These are phyloP conservation scores for Termitomyces sp. DNA, from an alignment of 768 basidiomycete species.

Conservation along the genomic window DNA sequence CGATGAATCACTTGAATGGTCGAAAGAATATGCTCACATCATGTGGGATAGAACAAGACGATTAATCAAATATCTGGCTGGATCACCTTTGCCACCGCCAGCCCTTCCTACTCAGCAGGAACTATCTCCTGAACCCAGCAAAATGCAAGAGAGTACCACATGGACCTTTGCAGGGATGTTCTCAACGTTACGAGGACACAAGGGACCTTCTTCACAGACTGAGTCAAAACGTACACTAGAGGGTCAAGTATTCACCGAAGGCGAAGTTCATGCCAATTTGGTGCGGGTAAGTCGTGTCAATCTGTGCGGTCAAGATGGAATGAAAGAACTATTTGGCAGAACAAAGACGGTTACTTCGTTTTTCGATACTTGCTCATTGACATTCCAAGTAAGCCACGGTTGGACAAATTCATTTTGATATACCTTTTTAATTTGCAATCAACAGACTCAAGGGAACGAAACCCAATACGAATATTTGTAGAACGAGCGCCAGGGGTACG, in stretches of 20 bases:
- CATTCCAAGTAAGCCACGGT: constrained; percentile 61
- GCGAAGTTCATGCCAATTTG: constrained; percentile 78
- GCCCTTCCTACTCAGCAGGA: constrained; percentile 25
- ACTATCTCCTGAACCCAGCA: constrained; percentile 22
- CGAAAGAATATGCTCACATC: constrained; percentile 34
- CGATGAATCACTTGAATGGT: constrained; percentile 47
- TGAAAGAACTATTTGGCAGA: constrained; percentile 33
- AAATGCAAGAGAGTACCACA: constrained; percentile 31
- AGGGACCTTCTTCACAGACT: constrained; percentile 17
- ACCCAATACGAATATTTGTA: constrained; percentile 64
- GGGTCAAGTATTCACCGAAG: constrained; percentile 56
- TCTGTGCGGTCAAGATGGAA: background rate
- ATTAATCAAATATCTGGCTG: constrained; percentile 71
- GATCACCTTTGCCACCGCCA: constrained; percentile 43
- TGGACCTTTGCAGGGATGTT: constrained; percentile 67
- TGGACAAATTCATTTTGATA: constrained; percentile 16
- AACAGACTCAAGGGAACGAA: constrained; percentile 56
- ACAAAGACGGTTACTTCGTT: constrained; percentile 71
- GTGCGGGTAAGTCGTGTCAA: constrained; percentile 48
- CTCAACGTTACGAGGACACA: constrained; percentile 49
- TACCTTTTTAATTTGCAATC: constrained; percentile 3
- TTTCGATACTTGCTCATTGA: constrained; percentile 77
- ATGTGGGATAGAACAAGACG: constrained; percentile 47
- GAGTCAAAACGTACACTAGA: constrained; percentile 27
- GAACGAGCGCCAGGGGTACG: constrained; percentile 61